These are phyloP conservation scores for Pseudocercospora pini-densiflorae DNA, from an alignment of 2,329 filamentous ascomycete species.

Conservation along the genomic window DNA sequence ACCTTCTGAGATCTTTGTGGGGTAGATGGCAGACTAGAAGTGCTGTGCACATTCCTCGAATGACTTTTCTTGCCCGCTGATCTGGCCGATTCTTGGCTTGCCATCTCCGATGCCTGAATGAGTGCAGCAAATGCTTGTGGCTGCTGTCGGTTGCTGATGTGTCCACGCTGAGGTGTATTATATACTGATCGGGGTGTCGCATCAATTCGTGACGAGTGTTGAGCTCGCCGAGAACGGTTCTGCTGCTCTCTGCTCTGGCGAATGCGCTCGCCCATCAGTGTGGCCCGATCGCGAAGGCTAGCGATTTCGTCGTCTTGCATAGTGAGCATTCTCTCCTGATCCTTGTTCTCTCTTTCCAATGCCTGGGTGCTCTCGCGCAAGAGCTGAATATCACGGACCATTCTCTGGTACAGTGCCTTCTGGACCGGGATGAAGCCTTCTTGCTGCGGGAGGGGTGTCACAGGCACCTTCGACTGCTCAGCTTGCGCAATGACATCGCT, in stretches of 20 bases:
- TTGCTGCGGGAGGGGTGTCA: constrained; percentile 49
- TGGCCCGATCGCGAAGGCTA: constrained; percentile 73
- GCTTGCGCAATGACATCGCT: constrained; percentile 80
- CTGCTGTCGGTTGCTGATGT: constrained; percentile 52
- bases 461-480: constrained; percentile 65
- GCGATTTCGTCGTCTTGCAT: constrained; percentile 76
- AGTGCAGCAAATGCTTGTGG: constrained; percentile 70
- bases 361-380: constrained; percentile 68
- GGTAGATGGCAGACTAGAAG: constrained; percentile 83
- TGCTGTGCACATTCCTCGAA: constrained; percentile 75
- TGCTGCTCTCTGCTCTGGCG: constrained; percentile 89
- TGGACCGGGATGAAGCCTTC: constrained; percentile 44
- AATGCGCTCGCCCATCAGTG: constrained; percentile 79
- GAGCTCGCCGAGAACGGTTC: constrained; percentile 71
- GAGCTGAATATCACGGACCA: constrained; percentile 60
- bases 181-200: constrained; percentile 52
- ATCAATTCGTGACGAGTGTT: constrained; percentile 23
- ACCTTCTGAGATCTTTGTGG: constrained; percentile 60
- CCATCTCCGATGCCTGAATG: constrained; percentile 72
- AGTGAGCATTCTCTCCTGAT: constrained; percentile 78
- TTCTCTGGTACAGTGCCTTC: constrained; percentile 60
- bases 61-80: constrained; percentile 61
- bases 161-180: constrained; percentile 45
- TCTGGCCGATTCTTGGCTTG: constrained; percentile 66
- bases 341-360: constrained; percentile 67